A percentile compares a stretch with the other conserved stretches of the same genome.
Evolutionary conservation across 2,329 filamentous ascomycete genomes (phyloP).

Genomic region (Ustulina deusta): DNA sequence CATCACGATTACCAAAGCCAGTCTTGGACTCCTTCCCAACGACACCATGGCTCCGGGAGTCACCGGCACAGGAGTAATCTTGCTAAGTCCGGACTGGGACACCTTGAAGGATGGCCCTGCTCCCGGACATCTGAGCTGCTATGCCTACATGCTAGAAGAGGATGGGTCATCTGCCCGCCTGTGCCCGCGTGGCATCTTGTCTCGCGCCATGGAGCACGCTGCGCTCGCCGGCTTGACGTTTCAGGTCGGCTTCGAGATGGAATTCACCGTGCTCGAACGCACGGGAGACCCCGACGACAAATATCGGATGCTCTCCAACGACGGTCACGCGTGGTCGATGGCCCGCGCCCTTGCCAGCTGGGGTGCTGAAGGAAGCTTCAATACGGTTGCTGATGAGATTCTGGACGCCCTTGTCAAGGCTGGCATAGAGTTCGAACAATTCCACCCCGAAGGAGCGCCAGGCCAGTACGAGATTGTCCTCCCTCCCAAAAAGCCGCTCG

Average conservation of each 20-base stretch:
- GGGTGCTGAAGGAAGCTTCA: slow-evolving; percentile 55
- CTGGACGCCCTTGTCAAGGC: slow-evolving; percentile 68
- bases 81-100: slow-evolving; percentile 73
- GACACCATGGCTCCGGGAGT: slow-evolving; percentile 68
- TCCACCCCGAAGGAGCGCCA: slow-evolving; percentile 78
- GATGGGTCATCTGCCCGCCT: slow-evolving; percentile 62
- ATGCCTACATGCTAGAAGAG: slow-evolving; percentile 72
- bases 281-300: slow-evolving; percentile 49
- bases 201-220: slow-evolving; percentile 65
- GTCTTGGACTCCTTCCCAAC: slow-evolving; percentile 75
- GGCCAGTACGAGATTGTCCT: slow-evolving; percentile 85
- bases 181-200: slow-evolving; percentile 76
- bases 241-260: slow-evolving; percentile 83
- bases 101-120: slow-evolving; percentile 71
- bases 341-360: slow-evolving; percentile 72
- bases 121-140: slow-evolving; percentile 72
- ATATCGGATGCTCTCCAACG: slow-evolving; percentile 62
- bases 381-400: slow-evolving; percentile 74
- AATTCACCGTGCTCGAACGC: slow-evolving; percentile 76
- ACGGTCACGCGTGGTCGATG: slow-evolving; percentile 78
- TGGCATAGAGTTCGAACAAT: slow-evolving; percentile 76
- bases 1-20: slow-evolving; percentile 73
- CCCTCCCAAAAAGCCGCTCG: slow-evolving; percentile 69
- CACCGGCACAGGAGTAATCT: slow-evolving; percentile 72
- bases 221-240: slow-evolving; percentile 67